phyloP scores from a whole-genome alignment of 75 land plant genomes.

The Azolla pinnata region DNA sequence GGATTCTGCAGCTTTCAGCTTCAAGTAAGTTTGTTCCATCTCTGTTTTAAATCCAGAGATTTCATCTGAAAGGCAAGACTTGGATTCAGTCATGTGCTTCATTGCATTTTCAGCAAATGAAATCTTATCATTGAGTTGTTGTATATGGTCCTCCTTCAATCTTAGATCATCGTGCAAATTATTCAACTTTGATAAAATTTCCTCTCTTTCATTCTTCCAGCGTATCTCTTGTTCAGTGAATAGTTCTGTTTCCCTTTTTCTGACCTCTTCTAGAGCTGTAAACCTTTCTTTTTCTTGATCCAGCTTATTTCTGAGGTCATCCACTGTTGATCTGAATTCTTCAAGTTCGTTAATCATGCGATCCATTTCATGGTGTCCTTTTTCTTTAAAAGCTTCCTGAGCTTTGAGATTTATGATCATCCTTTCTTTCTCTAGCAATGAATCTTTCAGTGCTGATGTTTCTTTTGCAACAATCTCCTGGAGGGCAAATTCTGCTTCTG shows the following conservation, averaged over 20 bases:
- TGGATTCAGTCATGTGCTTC: not conserved
- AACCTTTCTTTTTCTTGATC: not conserved
- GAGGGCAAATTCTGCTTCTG: no score
- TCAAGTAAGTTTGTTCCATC: not conserved
- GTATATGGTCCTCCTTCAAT: not conserved
- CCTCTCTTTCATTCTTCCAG: not conserved
- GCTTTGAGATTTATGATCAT: not conserved
- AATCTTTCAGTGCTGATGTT: not conserved
- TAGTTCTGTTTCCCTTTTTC: not conserved
- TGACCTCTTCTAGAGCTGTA: not conserved
- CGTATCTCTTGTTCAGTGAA: not conserved
- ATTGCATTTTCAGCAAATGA: not conserved
- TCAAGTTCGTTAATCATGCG: slow-evolving; percentile 1
- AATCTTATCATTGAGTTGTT: not conserved
- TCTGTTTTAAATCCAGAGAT: not conserved
- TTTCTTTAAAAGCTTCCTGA: not conserved
- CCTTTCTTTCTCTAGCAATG: not conserved
- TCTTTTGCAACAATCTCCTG: no score
- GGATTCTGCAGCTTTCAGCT: slow-evolving; percentile 3
- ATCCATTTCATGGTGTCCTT: not conserved
- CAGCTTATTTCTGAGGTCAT: not conserved
- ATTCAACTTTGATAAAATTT: not conserved
- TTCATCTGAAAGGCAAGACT: not conserved
- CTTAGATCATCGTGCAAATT: not conserved
- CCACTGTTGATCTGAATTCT: not conserved